Base-by-base conservation (phyloP, 179 eudicot species). In the Silene noctiflora region DNA sequence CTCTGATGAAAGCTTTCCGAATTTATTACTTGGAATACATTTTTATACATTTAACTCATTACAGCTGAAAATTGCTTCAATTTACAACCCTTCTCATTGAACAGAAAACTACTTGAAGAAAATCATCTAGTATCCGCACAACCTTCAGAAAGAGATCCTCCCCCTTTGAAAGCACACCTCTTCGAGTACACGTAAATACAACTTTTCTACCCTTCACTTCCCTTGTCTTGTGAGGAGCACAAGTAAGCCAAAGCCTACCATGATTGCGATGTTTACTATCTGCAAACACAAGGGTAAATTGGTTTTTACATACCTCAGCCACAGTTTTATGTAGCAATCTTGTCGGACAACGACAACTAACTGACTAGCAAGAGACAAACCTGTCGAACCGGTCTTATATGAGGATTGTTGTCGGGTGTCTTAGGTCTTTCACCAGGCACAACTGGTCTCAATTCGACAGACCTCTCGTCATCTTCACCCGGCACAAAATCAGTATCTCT, bases 211-310 rank as follows among this genome's bases (percentile, higher is more conserved):
- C 13, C 79, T 68, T 76, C 68, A 79, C 24, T 81, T 84, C 53
- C 78, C 62, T 64, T 83, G 81, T 75, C 88, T 83, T 42, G 81
- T 76, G 53, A 85, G 72, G 44, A 85, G 33, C 29, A 83, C 86
- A 20, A 85, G 81, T 21, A 85, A 46, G 46, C 86, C 88, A 74
- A 85, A 85, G 14, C 86, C 86, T 67, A 77, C 83, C 88, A 85
- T 79, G 76, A 85, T 58, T 56, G 82, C 88, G 14, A 85, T 83
- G 51, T 81, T 83, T 74, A 85, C 22, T 59, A 72, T 81, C 88
- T 85, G 85, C 29, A 75, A 70, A 60, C 21, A 0, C 29, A 24
- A 16, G 7, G 25, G 21, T 13, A 58, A 2, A 76, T 29, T 48
- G 29, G 0, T 75, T 3, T 60, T 63, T 67, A 73, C 44, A 10